Base-by-base conservation (phyloP, 192 early-diverging fungal species). In the Coemansia sp. region DNA sequence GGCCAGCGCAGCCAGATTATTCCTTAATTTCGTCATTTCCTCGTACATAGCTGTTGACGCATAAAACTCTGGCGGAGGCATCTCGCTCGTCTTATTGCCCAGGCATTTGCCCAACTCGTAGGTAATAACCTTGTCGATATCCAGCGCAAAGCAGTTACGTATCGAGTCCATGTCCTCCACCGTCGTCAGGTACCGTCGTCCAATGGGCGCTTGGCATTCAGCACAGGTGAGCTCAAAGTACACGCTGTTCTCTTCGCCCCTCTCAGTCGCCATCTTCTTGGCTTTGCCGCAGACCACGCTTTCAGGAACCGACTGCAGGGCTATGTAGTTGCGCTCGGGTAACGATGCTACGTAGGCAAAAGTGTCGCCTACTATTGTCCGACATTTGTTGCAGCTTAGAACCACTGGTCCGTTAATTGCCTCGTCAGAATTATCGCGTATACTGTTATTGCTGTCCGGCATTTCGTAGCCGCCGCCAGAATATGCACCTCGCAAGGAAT, bases 101-200 rank as follows among this genome's bases (percentile, higher is more conserved):
- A 80, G 35, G 55, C 73, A 80, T 28, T 74, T 74, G n/a, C 77
- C 77, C 55, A 80, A 21, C 63, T 80, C 77, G 21, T 80, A 80
- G 1, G 77, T 80, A 28, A 80, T 40, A 5, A 80, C 69, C 23
- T 60, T 68, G 6, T 63, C 62, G 16, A 80, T 69, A 59, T 80
- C 77, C 55, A 80, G 40, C 0, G 77, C 69, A 63, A 59, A 80
- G 11, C 63, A n/a, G 35, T 71, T 67, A 1, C 77, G 62, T 20
- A 80, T 63, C 7, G 28, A 35, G 39, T 80, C 77, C 50, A 80
- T 70, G 13, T 69, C 77, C 38, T 66, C 62, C 9, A 59, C 58
- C 7, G 77, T 75, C 0, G 77, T 75, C 26, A 80, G 26, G 34
- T 80, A 80, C 39, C 63, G 58, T 5, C 73, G 67, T 1, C 77